Base-by-base conservation (phyloP, 805 yeast species). In the Yamadazyma endophytica region DNA sequence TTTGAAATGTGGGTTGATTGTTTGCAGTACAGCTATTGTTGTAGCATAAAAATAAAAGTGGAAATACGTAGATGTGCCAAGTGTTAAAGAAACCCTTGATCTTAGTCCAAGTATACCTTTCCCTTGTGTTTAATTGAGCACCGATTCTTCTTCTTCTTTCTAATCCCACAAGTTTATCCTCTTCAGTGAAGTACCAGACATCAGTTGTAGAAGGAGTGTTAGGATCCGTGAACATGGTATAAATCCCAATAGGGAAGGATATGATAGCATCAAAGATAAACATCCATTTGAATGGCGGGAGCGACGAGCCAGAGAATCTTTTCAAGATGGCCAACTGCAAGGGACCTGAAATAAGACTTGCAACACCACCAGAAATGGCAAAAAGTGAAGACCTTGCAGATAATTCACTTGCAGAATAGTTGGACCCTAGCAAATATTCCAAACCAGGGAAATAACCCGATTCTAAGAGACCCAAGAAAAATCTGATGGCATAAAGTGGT, bases 401-500 rank as follows among this genome's bases (percentile, higher is more conserved):
- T 23, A 58, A 35, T 28, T 58, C 64, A n/a, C 29, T 32, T 3
- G 50, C 44, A 5, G 50, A 37, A 31, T 55, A 55, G 33, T 52
- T 49, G n/a, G 54, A 48, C n/a, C 63, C 63, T 6, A 58, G 45
- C 27, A 76, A 53, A 42, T 73, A 77, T 43, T 78, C 82, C 34
- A 76, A 64, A 13, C 75, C 77, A 4, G 87, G 82, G 47, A 70
- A 71, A 42, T 62, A 70, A 0, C 75, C 76, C 9, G 70, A 56
- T 35, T 72, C 77, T 8, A 58, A 43, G 16, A 73, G 47, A 1
- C 77, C 79, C 15, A 68, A 35, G 4, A 67, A 36, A 24, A 69
- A 59, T 37, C 71, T 36, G 6, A 58, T 21, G 1, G 50, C 58
- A 32, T 56, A 56, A 13, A 58, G 28, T 2, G 52, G 44, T 9